Evolutionary conservation across 352 stramenopile species (phyloP).

Genomic region (Globisporangium emineosum): DNA sequence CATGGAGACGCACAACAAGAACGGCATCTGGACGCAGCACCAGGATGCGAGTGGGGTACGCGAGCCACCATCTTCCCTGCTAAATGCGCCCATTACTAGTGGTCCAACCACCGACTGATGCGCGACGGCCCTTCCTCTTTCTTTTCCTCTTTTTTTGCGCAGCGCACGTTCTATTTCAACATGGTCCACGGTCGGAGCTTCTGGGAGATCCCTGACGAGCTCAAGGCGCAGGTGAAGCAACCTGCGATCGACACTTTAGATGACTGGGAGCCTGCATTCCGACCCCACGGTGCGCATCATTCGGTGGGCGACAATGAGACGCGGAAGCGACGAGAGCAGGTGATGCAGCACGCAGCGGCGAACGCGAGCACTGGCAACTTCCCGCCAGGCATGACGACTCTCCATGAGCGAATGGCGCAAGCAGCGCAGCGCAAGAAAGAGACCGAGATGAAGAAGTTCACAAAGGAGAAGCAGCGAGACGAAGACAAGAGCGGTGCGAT

Average conservation of each 20-base stretch:
- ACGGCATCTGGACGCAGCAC: conserved; percentile 76
- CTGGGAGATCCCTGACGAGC: conserved; percentile 61
- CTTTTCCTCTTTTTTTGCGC: not conserved
- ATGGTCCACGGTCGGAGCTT: conserved; percentile 71
- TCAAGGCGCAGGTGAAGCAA: conserved; percentile 44
- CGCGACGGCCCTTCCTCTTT: not conserved
- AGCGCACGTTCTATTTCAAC: conserved; percentile 83
- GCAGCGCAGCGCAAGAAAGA: conserved; percentile 56
- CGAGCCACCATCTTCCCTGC: not conserved
- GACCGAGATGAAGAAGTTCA: conserved; percentile 30
- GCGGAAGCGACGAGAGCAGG: conserved; percentile 36
- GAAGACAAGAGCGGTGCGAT: conserved; percentile 9
- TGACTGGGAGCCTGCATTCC: conserved; percentile 38
- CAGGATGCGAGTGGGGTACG: conserved; percentile 55
- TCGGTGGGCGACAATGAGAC: conserved; percentile 28
- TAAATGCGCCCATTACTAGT: not conserved
- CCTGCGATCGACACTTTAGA: conserved; percentile 46
- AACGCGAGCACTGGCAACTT: conserved; percentile 8
- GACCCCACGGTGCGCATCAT: not conserved
- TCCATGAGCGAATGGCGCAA: conserved; percentile 63
- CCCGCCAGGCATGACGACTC: conserved; percentile 18
- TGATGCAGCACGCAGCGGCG: conserved; percentile 23
- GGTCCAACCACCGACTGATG: not conserved
- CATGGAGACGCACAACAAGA: conserved; percentile 28
- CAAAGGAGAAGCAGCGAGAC: conserved; percentile 12